These are phyloP conservation scores for Triticum timopheevii DNA, from an alignment of 176 grass and related monocot genomes.

Conservation along the genomic window DNA sequence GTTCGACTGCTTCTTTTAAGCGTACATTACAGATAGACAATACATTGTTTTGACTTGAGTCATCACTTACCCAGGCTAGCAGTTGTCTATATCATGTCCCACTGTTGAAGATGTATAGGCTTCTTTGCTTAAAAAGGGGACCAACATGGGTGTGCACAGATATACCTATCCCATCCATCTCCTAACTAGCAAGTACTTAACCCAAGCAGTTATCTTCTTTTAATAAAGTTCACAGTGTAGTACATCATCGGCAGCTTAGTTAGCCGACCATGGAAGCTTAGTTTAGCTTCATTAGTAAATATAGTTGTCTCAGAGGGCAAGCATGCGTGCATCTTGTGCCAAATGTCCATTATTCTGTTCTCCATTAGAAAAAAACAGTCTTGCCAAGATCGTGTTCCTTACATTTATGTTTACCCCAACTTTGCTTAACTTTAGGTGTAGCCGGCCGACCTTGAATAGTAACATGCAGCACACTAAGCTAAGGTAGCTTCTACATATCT, in stretches of 20 bases:
- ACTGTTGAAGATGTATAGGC: conserved; percentile 18
- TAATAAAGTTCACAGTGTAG: conserved; percentile 41
- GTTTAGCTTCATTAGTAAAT: background rate
- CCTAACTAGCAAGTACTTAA: background rate
- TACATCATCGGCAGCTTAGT: background rate
- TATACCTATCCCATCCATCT: conserved; percentile 13
- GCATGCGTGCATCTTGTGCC: background rate
- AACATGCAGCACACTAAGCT: conserved; percentile 21
- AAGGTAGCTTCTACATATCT: conserved; percentile 28
- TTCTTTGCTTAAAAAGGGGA: conserved; percentile 50
- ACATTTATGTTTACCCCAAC: conserved; percentile 6
- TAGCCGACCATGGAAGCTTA: background rate
- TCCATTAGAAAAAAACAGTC: background rate
- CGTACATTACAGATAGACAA: too few relatives aligned
- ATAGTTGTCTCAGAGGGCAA: background rate
- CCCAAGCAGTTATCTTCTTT: conserved; percentile 49
- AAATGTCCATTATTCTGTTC: background rate
- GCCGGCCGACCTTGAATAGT: conserved; percentile 2
- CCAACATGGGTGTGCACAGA: conserved; percentile 8
- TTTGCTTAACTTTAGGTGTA: conserved; percentile 48
- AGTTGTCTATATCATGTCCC: background rate
- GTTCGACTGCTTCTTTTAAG: too few relatives aligned
- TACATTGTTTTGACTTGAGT: too few relatives aligned
- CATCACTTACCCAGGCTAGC: background rate
- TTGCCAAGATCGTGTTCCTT: background rate